Evolutionary conservation across 2,329 filamentous ascomycete species (phyloP).

Genomic region (Rutstroemia sydowiana): DNA sequence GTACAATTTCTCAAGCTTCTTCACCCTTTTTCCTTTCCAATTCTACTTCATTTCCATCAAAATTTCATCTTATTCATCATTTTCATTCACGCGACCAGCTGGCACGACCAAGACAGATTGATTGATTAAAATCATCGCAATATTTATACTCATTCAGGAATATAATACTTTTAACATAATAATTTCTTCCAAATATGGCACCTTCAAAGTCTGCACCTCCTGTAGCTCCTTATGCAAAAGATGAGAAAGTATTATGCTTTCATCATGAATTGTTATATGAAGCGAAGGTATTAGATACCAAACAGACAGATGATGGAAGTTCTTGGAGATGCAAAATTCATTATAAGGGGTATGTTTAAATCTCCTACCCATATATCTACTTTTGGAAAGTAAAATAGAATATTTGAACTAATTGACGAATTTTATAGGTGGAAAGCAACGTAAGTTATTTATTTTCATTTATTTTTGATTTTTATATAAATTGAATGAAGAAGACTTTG

Average conservation of each 20-base stretch:
- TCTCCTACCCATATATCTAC: background rate
- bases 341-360: constrained; percentile 60
- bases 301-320: constrained; percentile 60
- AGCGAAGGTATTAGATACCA: constrained; percentile 84
- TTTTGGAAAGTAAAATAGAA: background rate
- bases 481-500: background rate
- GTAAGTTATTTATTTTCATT: constrained; percentile 40
- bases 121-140: background rate
- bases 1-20: background rate
- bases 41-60: background rate
- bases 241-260: constrained; percentile 94
- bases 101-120: background rate
- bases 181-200: constrained; percentile 23
- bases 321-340: constrained; percentile 86
- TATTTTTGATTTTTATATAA: background rate
- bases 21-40: background rate
- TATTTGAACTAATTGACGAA: background rate
- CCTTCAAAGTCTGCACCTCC: constrained; percentile 26
- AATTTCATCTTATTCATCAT: background rate
- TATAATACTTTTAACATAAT: background rate
- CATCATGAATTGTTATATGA: constrained; percentile 97
- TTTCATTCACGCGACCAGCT: too few species aligned
- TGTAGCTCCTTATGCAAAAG: constrained; percentile 44
- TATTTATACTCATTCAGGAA: background rate
- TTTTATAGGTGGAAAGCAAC: constrained; percentile 83